Percentiles rank a stretch among this genome's conserved stretches.
phyloP scores from a whole-genome alignment of 2,329 filamentous ascomycete genomes.

The Mariannaea elegans region DNA sequence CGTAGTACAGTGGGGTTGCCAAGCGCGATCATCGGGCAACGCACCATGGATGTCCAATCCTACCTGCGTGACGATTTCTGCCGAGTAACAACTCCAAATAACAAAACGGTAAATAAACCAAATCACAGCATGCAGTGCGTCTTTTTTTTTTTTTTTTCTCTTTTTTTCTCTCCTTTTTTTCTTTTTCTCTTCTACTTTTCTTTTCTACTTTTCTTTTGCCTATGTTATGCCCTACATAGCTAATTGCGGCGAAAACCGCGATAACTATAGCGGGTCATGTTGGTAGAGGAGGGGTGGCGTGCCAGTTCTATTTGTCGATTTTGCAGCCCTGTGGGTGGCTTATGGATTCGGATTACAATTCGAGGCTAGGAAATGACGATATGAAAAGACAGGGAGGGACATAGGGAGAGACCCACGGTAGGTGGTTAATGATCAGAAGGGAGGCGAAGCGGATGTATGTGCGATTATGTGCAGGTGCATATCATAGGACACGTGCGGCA shows the following conservation, averaged over 20 bases:
- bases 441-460: background rate
- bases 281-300: slow-evolving; percentile 1
- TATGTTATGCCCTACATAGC: background rate
- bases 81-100: slow-evolving; percentile 14
- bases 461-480: background rate
- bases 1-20: slow-evolving; percentile 12
- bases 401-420: background rate
- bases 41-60: slow-evolving; percentile 5
- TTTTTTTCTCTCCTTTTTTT: background rate
- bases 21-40: slow-evolving; percentile 11
- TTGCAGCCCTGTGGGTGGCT: slow-evolving; percentile 11
- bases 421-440: background rate
- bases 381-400: background rate
- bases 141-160: background rate
- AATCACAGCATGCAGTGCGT: background rate
- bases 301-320: no score
- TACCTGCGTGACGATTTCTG: background rate
- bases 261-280: slow-evolving; percentile 8
- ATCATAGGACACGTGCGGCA: background rate
- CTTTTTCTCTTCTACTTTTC: slow-evolving; percentile 1
- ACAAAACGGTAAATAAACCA: slow-evolving; percentile 6
- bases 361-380: background rate
- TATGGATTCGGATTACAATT: slow-evolving; percentile 3
- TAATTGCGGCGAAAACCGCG: background rate
- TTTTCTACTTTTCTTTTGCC: background rate